Conservation (phyloP, 371 early-diverging fungal species). For the Saksenaea oblongispora region DNA sequence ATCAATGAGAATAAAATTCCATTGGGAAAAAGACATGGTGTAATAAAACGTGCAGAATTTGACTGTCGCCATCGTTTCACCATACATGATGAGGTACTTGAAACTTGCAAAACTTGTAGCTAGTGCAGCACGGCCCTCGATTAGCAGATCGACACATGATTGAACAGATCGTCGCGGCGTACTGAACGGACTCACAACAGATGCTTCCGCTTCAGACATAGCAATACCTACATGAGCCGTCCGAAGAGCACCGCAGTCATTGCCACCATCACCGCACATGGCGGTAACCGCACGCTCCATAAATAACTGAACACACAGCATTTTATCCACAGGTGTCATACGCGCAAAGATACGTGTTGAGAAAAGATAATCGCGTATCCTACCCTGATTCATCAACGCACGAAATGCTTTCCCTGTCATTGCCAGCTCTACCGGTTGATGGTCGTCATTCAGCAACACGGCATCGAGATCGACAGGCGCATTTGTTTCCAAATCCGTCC, state of each 20-base stretch:
- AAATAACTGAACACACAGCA: constrained; percentile 60
- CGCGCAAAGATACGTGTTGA: constrained; percentile 72
- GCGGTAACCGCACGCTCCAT: constrained; percentile 66
- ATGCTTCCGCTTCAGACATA: constrained; percentile 74
- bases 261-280: constrained; percentile 99
- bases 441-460: background rate
- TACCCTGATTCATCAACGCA: constrained; percentile 23
- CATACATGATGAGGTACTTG: constrained; percentile 77
- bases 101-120: constrained; percentile 77
- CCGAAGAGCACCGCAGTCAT: constrained; percentile 95
- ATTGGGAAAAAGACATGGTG: constrained; percentile 54
- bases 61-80: constrained; percentile 67
- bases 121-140: constrained; percentile 72
- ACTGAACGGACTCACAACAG: constrained; percentile 86
- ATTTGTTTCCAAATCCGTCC: constrained; percentile 28
- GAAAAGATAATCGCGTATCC: constrained; percentile 44
- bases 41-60: constrained; percentile 61
- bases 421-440: constrained; percentile 53
- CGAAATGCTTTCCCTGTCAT: constrained; percentile 70
- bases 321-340: constrained; percentile 77
- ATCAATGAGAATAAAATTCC: constrained; percentile 76
- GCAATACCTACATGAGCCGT: constrained; percentile 95
- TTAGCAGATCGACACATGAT: constrained; percentile 69
- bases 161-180: constrained; percentile 60
- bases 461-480: constrained; percentile 9